Evolutionary conservation across 140 eudicot species (phyloP).

Genomic region (Senecio squalidus): DNA sequence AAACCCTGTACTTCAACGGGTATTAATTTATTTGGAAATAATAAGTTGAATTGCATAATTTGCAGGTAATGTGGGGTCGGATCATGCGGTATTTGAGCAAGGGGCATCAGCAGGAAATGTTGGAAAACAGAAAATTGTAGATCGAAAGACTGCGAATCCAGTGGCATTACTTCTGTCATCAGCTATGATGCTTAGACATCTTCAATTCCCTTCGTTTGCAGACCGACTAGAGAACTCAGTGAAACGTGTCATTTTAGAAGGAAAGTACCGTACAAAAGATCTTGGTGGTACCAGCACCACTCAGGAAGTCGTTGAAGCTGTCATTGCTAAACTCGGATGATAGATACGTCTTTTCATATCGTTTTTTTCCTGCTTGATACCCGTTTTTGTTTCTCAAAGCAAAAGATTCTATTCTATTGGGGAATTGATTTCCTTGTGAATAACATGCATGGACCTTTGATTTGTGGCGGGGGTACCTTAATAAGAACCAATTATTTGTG

Average conservation of each 20-base stretch:
- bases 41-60: background rate
- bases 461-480: constrained; percentile 10
- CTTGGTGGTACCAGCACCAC: constrained; percentile 75
- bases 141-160: constrained; percentile 71
- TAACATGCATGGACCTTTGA: constrained; percentile 20
- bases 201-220: constrained; percentile 81
- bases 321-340: constrained; percentile 54
- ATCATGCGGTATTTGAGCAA: constrained; percentile 82
- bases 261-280: constrained; percentile 58
- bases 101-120: constrained; percentile 97
- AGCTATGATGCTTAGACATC: constrained; percentile 88
- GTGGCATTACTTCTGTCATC: constrained; percentile 83
- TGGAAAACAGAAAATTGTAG: constrained; percentile 51
- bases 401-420: background rate
- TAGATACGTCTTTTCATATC: background rate
- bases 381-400: background rate
- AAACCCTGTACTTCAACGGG: no score
- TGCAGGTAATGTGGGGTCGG: constrained; percentile 79
- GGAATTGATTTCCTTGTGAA: constrained; percentile 25
- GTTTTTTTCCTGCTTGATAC: background rate
- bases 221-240: constrained; percentile 77
- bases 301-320: constrained; percentile 83
- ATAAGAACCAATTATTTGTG: constrained; percentile 8
- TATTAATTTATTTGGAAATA: no score
- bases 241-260: constrained; percentile 56